A percentile compares a stretch with the other conserved stretches of the same genome.
Conservation (phyloP, 345 rosid species). For the Chamaenerion angustifolium region DNA sequence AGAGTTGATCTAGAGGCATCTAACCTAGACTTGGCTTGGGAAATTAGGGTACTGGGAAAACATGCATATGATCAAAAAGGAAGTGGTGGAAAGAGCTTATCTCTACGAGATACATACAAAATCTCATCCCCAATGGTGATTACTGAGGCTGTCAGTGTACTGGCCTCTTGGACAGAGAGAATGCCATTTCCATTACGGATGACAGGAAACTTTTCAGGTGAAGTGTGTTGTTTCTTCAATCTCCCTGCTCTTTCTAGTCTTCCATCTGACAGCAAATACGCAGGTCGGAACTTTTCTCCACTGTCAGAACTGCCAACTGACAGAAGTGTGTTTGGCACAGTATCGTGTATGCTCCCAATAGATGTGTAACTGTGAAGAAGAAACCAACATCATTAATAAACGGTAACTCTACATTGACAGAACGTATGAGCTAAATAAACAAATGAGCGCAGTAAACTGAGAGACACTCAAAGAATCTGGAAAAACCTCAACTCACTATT, state of each 20-base stretch:
- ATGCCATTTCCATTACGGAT: conserved; percentile 22
- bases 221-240: conserved; percentile 34
- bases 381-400: neutral
- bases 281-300: conserved; percentile 72
- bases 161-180: conserved; percentile 24
- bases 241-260: conserved; percentile 98
- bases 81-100: conserved; percentile 1
- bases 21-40: too few relatives aligned
- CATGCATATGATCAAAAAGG: neutral
- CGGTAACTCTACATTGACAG: too few relatives aligned
- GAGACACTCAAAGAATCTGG: too few relatives aligned
- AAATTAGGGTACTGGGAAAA: too few relatives aligned
- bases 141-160: conserved; percentile 46
- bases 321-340: conserved; percentile 74
- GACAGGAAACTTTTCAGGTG: conserved; percentile 11
- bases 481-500: too few relatives aligned
- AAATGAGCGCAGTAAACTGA: too few relatives aligned
- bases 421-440: too few relatives aligned
- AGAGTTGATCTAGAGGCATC: too few relatives aligned
- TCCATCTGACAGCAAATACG: conserved; percentile 92
- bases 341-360: conserved; percentile 88
- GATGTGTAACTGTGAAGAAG: conserved; percentile 63
- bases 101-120: conserved; percentile 63
- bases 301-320: conserved; percentile 27
- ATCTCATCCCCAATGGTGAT: conserved; percentile 95